Percentiles rank a stretch among this genome's conserved stretches.
phyloP scores from a whole-genome alignment of 78 protist species.

The Guillardia theta region DNA sequence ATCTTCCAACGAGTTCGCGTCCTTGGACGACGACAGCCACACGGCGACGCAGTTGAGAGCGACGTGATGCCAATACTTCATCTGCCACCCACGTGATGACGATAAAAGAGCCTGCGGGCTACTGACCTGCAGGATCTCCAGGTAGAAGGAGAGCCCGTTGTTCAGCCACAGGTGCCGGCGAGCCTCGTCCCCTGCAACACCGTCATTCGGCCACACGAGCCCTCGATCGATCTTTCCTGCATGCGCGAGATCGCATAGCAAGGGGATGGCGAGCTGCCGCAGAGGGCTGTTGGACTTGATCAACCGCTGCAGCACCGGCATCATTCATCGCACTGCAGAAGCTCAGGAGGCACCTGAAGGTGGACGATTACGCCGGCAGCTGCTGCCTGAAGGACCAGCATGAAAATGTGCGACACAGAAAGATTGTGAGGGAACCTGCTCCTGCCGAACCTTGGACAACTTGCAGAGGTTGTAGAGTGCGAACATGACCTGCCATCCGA shows the following conservation, averaged over 20 bases:
- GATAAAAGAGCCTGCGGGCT: background rate
- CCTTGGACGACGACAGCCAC: background rate
- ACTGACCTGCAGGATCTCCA: background rate
- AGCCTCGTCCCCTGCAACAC: background rate
- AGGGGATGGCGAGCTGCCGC: constrained; percentile 73
- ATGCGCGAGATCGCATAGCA: constrained; percentile 83
- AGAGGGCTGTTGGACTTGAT: constrained; percentile 67
- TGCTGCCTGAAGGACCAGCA: no score
- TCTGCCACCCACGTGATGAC: background rate
- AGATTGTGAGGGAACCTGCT: no score
- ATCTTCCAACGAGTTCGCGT: background rate
- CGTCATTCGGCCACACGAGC: background rate
- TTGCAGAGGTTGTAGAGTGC: constrained; percentile 84
- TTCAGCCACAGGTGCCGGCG: background rate
- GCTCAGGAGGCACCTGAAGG: no score
- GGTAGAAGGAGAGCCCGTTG: background rate
- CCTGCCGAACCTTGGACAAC: constrained; percentile 79
- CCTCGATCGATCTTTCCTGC: constrained; percentile 51
- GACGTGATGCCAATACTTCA: constrained; percentile 4
- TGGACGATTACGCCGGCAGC: constrained; percentile 72
- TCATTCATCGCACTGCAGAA: no score
- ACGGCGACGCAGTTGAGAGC: constrained; percentile 1
- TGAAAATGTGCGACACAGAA: no score
- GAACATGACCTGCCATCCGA: constrained; percentile 64
- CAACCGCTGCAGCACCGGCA: no score